These are phyloP conservation scores for Hemisphaericaspora xylanilytica DNA, from an alignment of 1,139 yeast genomes.

Conservation along the genomic window DNA sequence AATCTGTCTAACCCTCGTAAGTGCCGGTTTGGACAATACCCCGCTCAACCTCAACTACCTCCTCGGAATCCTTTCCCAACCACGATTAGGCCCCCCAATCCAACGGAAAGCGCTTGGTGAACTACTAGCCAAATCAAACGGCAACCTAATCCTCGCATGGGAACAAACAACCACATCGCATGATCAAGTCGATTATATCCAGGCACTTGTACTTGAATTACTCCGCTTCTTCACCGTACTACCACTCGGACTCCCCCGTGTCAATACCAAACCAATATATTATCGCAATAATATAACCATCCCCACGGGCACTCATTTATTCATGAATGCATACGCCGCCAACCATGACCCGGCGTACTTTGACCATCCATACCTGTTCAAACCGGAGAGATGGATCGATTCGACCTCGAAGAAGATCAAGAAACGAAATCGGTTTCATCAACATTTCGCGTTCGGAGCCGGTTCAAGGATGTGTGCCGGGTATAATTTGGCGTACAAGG, in stretches of 20 bases:
- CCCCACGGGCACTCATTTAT: constrained; percentile 54
- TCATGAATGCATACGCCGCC: constrained; percentile 71
- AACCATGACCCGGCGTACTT: constrained; percentile 58
- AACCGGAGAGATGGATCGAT: constrained; percentile 60
- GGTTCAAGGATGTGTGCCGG: constrained; percentile 76
- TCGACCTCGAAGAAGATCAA: constrained; percentile 19
- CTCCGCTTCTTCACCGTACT: constrained; percentile 62
- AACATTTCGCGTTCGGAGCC: constrained; percentile 65
- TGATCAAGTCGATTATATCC: constrained; percentile 39
- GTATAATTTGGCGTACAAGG: constrained; percentile 56
- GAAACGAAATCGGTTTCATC: constrained; percentile 18
- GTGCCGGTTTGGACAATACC: constrained; percentile 77
- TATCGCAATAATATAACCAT: constrained; percentile 36
- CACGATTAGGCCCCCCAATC: constrained; percentile 38
- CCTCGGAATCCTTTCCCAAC: constrained; percentile 59
- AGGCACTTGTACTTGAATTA: constrained; percentile 63
- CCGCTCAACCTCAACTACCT: constrained; percentile 62
- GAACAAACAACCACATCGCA: constrained; percentile 31
- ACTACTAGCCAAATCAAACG: constrained; percentile 30
- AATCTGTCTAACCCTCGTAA: constrained; percentile 70
- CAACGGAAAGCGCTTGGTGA: constrained; percentile 43
- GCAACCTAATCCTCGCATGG: constrained; percentile 46
- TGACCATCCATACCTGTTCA: constrained; percentile 49
- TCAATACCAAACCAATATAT: constrained; percentile 48
- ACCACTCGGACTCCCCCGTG: constrained; percentile 66